These are phyloP conservation scores for Osmozyma mogii DNA, from an alignment of 805 yeast species.

Conservation along the genomic window DNA sequence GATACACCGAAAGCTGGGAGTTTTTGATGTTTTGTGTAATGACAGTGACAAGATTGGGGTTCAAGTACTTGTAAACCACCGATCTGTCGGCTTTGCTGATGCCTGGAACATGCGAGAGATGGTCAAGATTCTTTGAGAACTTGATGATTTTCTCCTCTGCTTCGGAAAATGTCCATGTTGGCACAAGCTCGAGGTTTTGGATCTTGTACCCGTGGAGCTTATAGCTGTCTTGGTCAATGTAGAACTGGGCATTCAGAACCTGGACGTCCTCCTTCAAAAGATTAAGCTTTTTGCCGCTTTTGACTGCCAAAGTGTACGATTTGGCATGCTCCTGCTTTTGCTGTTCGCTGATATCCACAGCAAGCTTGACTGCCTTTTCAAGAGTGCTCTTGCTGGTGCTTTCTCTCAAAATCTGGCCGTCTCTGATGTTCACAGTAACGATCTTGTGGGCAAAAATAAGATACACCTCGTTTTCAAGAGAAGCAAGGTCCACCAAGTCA, in stretches of 20 bases:
- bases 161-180: slow-evolving; percentile 25
- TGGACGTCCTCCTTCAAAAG: slow-evolving; percentile 1
- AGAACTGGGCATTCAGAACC: slow-evolving; percentile 6
- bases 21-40: slow-evolving; percentile 23
- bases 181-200: slow-evolving; percentile 6
- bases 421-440: slow-evolving; percentile 7
- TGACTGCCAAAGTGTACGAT: slow-evolving; percentile 13
- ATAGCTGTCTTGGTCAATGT: slow-evolving; percentile 9
- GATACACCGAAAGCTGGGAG: slow-evolving; percentile 32
- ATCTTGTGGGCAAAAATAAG: slow-evolving; percentile 7
- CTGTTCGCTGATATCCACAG: not conserved
- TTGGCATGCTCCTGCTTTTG: slow-evolving; percentile 3
- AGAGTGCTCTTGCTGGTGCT: slow-evolving; percentile 1
- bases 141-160: slow-evolving; percentile 12
- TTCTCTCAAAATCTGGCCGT: slow-evolving; percentile 5
- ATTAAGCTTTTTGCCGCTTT: slow-evolving; percentile 3
- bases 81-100: slow-evolving; percentile 59
- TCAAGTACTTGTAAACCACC: slow-evolving; percentile 75
- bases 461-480: slow-evolving; percentile 4
- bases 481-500: slow-evolving; percentile 2
- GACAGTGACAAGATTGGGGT: slow-evolving; percentile 58
- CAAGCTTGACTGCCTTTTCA: slow-evolving; percentile 3
- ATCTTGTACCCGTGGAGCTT: slow-evolving; percentile 17
- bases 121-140: slow-evolving; percentile 16
- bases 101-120: slow-evolving; percentile 48